Evolutionary conservation across 768 basidiomycete genomes (phyloP).

Genomic region (Lanmaoa pseudosensibilis): DNA sequence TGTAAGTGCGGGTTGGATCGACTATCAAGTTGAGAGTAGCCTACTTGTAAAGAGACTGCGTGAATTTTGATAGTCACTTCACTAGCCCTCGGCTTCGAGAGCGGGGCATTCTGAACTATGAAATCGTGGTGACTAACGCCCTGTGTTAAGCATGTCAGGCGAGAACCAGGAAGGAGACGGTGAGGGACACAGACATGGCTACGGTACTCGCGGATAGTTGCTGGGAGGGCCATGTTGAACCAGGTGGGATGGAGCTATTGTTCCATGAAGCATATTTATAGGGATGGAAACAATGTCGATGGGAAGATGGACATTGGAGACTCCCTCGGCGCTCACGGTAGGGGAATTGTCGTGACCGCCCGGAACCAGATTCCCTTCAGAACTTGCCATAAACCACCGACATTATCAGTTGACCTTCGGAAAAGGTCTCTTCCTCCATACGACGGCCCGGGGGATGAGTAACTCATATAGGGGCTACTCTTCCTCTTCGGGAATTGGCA

Average conservation of each 20-base stretch:
- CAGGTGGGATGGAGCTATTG: not conserved
- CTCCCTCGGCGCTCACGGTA: too few species aligned
- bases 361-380: too few species aligned
- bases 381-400: too few species aligned
- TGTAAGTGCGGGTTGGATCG: not conserved
- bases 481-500: too few species aligned
- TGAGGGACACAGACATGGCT: slow-evolving; percentile 4
- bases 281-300: not conserved
- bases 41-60: slow-evolving; percentile 55
- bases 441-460: too few species aligned
- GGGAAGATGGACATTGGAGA: too few species aligned
- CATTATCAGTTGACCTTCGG: too few species aligned
- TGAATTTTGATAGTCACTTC: slow-evolving; percentile 58
- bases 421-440: too few species aligned
- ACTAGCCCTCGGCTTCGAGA: slow-evolving; percentile 38
- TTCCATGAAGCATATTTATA: not conserved
- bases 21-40: not conserved
- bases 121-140: slow-evolving; percentile 30
- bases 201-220: slow-evolving; percentile 17
- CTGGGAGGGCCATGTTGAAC: slow-evolving; percentile 14
- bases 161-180: not conserved
- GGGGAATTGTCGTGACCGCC: too few species aligned
- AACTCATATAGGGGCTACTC: too few species aligned
- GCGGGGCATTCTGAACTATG: slow-evolving; percentile 23
- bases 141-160: slow-evolving; percentile 11